Percentiles rank a stretch among this genome's conserved stretches.
Conservation (phyloP, 2,329 filamentous ascomycete species). For the Stagonosporopsis tanaceti region DNA sequence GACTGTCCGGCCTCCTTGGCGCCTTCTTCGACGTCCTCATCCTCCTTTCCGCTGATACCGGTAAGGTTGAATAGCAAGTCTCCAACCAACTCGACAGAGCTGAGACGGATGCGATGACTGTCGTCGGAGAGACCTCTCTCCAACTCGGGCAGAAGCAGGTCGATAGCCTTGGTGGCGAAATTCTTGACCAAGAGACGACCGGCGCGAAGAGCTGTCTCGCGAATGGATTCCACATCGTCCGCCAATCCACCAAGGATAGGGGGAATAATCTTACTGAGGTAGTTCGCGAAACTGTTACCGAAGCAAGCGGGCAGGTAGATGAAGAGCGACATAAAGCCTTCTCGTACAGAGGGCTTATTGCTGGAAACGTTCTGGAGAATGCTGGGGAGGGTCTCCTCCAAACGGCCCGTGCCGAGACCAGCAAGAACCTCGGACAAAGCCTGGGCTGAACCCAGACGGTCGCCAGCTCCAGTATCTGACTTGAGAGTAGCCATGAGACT, state of each 20-base stretch:
- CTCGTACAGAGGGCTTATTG: conserved; percentile 85
- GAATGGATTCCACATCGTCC: conserved; percentile 94
- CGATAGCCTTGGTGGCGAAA: conserved; percentile 93
- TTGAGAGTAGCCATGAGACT: conserved; percentile 98
- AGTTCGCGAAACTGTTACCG: conserved; percentile 96
- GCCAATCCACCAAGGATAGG: conserved; percentile 93
- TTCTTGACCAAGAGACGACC: conserved; percentile 97
- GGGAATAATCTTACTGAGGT: conserved; percentile 93
- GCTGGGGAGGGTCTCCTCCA: conserved; percentile 95
- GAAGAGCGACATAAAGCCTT: conserved; percentile 99
- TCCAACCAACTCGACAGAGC: conserved; percentile 95
- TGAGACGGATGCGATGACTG: conserved; percentile 96
- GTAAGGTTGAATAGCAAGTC: conserved; percentile 98
- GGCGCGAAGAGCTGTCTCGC: conserved; percentile 93
- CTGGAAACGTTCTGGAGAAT: conserved; percentile 96
- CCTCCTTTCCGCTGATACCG: conserved; percentile 82
- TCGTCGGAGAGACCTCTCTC: conserved; percentile 97
- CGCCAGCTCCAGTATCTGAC: conserved; percentile 94
- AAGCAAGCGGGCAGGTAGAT: conserved; percentile 99
- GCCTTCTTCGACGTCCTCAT: conserved; percentile 79
- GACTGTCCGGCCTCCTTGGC: conserved; percentile 89
- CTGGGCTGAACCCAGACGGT: conserved; percentile 94
- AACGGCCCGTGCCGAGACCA: conserved; percentile 86
- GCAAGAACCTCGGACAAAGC: conserved; percentile 96
- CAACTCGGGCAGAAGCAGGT: conserved; percentile 90